Percentiles rank a stretch among this genome's conserved stretches.
Conservation (phyloP, 1,284 basidiomycete species). For the Ganoderma sp. region DNA sequence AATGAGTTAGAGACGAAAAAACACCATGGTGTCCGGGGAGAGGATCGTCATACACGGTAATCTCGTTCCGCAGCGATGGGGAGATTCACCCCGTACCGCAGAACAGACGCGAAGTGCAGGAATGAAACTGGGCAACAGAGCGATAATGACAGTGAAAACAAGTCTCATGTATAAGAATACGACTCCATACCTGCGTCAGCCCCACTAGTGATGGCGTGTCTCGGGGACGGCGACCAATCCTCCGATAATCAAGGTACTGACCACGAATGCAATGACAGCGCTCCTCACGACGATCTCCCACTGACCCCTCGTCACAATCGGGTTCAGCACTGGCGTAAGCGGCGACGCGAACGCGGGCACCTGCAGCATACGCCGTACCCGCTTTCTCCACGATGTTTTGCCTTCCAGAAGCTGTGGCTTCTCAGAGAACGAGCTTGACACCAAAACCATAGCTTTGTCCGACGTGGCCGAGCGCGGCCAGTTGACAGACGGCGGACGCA, state of each 20-base stretch:
- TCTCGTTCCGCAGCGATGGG: not conserved
- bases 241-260: slow-evolving; percentile 39
- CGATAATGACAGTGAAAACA: not conserved
- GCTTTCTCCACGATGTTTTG: slow-evolving; percentile 39
- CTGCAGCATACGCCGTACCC: slow-evolving; percentile 55
- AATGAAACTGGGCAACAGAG: not conserved
- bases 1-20: not conserved
- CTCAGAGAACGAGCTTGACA: not conserved
- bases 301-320: slow-evolving; percentile 74
- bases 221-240: slow-evolving; percentile 42
- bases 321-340: slow-evolving; percentile 69
- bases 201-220: slow-evolving; percentile 17
- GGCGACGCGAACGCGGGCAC: slow-evolving; percentile 75
- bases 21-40: not conserved
- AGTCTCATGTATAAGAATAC: not conserved
- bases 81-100: not conserved
- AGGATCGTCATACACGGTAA: not conserved
- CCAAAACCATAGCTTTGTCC: slow-evolving; percentile 15
- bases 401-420: not conserved
- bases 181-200: not conserved
- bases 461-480: slow-evolving; percentile 24
- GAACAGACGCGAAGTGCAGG: not conserved
- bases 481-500: slow-evolving; percentile 21
- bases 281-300: slow-evolving; percentile 71
- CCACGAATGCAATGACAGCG: slow-evolving; percentile 41